Evolutionary conservation across 768 basidiomycete species (phyloP).

Genomic region (Pleurotus ostreatus): DNA sequence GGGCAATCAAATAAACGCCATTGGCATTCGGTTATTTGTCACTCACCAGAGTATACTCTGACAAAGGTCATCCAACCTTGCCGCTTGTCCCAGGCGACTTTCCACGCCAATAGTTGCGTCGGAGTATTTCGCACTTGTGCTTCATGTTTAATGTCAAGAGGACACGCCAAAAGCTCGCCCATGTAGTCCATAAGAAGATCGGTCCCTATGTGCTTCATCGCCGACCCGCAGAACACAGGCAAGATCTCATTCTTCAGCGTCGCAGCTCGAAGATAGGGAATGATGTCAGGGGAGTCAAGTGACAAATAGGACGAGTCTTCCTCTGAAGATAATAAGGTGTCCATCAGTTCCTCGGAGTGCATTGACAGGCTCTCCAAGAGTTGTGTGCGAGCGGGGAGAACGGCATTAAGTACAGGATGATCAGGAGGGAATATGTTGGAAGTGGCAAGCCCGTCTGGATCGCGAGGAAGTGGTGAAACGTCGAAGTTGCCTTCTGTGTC

Average conservation of each 20-base stretch:
- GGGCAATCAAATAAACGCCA: not conserved
- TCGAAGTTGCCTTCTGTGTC: conserved; percentile 41
- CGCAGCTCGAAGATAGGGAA: conserved; percentile 63
- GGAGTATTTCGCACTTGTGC: conserved; percentile 42
- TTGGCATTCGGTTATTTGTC: not conserved
- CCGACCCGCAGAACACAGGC: conserved; percentile 82
- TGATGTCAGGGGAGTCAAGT: conserved; percentile 47
- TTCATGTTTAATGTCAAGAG: conserved; percentile 57
- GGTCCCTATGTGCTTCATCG: conserved; percentile 77
- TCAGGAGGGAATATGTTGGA: conserved; percentile 42
- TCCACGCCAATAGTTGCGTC: conserved; percentile 76
- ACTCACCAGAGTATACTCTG: conserved; percentile 78
- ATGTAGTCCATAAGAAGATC: conserved; percentile 78
- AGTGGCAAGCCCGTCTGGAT: conserved; percentile 36
- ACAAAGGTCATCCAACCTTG: conserved; percentile 93
- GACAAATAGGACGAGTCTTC: conserved; percentile 62
- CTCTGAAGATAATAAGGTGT: conserved; percentile 54
- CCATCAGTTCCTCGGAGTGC: conserved; percentile 80
- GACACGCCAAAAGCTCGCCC: conserved; percentile 76
- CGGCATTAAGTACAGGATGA: conserved; percentile 68
- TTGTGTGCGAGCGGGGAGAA: conserved; percentile 62
- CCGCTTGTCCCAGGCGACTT: conserved; percentile 80
- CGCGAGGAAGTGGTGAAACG: conserved; percentile 47
- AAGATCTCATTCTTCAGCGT: conserved; percentile 64
- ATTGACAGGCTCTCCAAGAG: conserved; percentile 78